Evolutionary conservation across 176 grass and related monocot genomes (phyloP).

Genomic region (Chrysopogon serrulatus): DNA sequence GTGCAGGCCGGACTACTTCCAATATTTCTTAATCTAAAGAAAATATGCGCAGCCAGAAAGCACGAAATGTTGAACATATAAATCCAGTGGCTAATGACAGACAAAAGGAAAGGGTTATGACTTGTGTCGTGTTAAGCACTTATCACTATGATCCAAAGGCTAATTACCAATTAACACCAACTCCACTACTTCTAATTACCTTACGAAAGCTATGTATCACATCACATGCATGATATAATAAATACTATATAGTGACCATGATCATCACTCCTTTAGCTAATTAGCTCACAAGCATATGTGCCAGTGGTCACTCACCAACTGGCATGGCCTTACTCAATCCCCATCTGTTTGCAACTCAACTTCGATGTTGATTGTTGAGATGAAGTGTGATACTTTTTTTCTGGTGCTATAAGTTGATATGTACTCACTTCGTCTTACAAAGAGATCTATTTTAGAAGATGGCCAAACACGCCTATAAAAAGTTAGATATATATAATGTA

Average conservation of each 20-base stretch:
- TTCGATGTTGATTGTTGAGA: background rate
- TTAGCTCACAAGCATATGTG: background rate
- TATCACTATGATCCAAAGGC: background rate
- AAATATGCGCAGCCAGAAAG: background rate
- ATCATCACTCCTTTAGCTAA: background rate
- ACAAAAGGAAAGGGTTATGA: background rate
- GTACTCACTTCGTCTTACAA: background rate
- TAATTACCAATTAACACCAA: background rate
- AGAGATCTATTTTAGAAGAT: background rate
- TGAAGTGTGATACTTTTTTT: background rate
- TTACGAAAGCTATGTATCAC: background rate
- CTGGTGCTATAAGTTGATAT: background rate
- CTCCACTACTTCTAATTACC: conserved; percentile 3
- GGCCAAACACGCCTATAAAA: background rate
- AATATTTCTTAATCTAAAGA: no score
- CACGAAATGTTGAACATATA: background rate
- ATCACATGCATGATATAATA: background rate
- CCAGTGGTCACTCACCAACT: background rate
- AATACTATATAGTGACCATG: background rate
- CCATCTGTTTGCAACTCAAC: background rate
- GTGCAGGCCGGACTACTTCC: no score
- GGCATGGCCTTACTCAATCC: background rate
- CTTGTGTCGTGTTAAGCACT: background rate
- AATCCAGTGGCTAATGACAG: background rate
- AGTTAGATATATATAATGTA: background rate